Evolutionary conservation across 495 filamentous ascomycete species (phyloP).

Genomic region (Neurospora sp.): DNA sequence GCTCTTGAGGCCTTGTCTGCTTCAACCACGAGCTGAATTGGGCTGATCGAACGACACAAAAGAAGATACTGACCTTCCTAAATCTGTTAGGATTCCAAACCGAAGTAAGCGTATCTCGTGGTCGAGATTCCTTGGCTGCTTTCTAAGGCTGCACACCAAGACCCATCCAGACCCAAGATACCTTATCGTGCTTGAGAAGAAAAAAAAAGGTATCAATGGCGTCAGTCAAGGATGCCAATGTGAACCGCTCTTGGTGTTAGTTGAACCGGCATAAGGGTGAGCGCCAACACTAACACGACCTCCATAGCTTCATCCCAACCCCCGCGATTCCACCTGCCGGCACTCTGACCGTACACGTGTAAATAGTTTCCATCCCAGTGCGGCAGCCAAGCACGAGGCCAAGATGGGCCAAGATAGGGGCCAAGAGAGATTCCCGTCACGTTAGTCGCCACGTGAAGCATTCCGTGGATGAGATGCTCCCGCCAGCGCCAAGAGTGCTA

Average conservation of each 20-base stretch:
- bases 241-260: background rate
- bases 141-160: background rate
- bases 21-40: background rate
- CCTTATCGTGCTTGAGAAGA: background rate
- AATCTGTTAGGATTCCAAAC: background rate
- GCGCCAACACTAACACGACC: background rate
- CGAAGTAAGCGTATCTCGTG: background rate
- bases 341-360: background rate
- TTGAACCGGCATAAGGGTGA: background rate
- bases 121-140: background rate
- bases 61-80: background rate
- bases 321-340: background rate
- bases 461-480: background rate
- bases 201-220: background rate
- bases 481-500: slow-evolving; percentile 1
- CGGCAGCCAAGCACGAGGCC: background rate
- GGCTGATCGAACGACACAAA: background rate
- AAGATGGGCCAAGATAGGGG: background rate
- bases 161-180: background rate
- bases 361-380: background rate
- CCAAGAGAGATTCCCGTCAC: background rate
- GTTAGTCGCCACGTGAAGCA: slow-evolving; percentile 4
- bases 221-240: background rate
- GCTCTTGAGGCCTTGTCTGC: background rate
- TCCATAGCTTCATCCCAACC: background rate